Conservation (phyloP, 2,329 filamentous ascomycete genomes). For the Penicillium paneum region DNA sequence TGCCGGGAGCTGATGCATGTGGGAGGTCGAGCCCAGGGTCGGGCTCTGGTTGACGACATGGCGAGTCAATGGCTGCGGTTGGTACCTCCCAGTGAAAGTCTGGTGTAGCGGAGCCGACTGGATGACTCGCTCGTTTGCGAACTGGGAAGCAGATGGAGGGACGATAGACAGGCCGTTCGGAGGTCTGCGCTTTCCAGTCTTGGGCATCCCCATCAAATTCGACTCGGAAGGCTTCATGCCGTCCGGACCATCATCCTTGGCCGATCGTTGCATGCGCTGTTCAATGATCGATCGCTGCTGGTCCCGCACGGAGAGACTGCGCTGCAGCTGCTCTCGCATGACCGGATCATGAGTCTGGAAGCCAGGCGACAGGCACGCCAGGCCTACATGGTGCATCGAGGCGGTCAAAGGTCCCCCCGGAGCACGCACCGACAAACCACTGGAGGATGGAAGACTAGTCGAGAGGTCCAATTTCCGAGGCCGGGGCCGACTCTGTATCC, state of each 20-base stretch:
- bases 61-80: slow-evolving; percentile 70
- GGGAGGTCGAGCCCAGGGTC: slow-evolving; percentile 76
- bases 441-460: slow-evolving; percentile 44
- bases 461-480: slow-evolving; percentile 48
- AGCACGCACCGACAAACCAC: slow-evolving; percentile 61
- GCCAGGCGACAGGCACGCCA: slow-evolving; percentile 91
- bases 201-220: slow-evolving; percentile 38
- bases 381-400: slow-evolving; percentile 83
- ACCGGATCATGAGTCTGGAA: slow-evolving; percentile 95
- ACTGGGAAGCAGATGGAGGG: slow-evolving; percentile 87
- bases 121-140: slow-evolving; percentile 90
- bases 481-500: slow-evolving; percentile 54
- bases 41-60: slow-evolving; percentile 79
- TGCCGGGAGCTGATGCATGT: slow-evolving; percentile 86
- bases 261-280: slow-evolving; percentile 80
- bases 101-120: slow-evolving; percentile 94
- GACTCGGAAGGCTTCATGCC: slow-evolving; percentile 54
- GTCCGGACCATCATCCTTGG: slow-evolving; percentile 69
- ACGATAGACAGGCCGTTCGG: slow-evolving; percentile 91
- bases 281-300: slow-evolving; percentile 96
- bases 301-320: slow-evolving; percentile 88
- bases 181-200: slow-evolving; percentile 52
- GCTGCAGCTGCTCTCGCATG: slow-evolving; percentile 92
- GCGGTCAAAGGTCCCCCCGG: slow-evolving; percentile 67
- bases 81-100: slow-evolving; percentile 87